Conservation (phyloP, 2,329 filamentous ascomycete genomes). For the Monosporascus sp. region DNA sequence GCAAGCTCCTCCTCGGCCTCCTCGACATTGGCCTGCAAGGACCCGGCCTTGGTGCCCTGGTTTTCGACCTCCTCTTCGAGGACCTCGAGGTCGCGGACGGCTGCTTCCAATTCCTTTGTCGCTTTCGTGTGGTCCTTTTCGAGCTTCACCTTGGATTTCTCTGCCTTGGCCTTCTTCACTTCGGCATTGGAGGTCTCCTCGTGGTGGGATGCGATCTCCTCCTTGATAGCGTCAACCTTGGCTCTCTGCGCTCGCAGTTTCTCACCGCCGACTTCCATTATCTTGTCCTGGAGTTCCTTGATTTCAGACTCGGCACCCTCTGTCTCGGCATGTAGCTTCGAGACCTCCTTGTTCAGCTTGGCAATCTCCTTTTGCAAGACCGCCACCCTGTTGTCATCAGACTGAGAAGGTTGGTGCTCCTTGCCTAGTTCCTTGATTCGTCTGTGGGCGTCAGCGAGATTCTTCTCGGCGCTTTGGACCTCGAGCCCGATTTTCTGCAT, state of each 20-base stretch:
- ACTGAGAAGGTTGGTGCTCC: constrained; percentile 74
- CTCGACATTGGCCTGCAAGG: constrained; percentile 67
- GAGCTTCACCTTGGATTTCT: constrained; percentile 85
- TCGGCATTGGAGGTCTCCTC: constrained; percentile 84
- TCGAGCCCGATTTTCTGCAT: constrained; percentile 90
- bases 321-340: constrained; percentile 77
- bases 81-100: constrained; percentile 67
- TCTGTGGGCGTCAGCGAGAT: constrained; percentile 76
- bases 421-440: constrained; percentile 78
- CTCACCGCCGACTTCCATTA: constrained; percentile 96
- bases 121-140: constrained; percentile 78
- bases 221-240: constrained; percentile 83
- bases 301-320: constrained; percentile 89
- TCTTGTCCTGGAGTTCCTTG: constrained; percentile 87
- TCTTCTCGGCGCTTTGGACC: constrained; percentile 78
- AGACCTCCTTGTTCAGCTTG: constrained; percentile 70
- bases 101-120: constrained; percentile 68
- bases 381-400: constrained; percentile 69
- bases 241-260: constrained; percentile 84
- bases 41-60: constrained; percentile 70
- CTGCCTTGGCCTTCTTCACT: constrained; percentile 83
- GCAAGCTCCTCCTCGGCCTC: constrained; percentile 75
- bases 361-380: constrained; percentile 73
- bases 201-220: constrained; percentile 72
- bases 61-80: constrained; percentile 73